Evolutionary conservation across 352 stramenopile genomes (phyloP), one percentile per base, ranked within the genome.

Genomic region (Phytophthora syringae): DNA sequence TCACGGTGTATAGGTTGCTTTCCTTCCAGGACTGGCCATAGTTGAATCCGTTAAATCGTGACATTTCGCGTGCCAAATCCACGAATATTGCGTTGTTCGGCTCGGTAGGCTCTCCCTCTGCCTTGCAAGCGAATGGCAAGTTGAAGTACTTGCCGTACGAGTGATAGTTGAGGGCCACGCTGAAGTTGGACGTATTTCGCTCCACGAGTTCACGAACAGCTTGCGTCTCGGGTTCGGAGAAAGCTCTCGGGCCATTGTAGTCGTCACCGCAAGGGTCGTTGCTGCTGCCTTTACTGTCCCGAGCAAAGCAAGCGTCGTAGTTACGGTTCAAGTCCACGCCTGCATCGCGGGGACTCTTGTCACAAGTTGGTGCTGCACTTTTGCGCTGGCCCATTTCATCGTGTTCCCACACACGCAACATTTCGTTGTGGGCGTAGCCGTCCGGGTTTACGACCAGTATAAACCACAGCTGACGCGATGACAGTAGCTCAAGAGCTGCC

Each of bases 131-230:
- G 58, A 93, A 95, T 25, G 88, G 88, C 2, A 95, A 72, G 56
- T 95, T 95, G 45, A 95, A 80, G 37, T 88, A 93, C 43, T 81
- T 75, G 18, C 88, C 88, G n/a, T 90, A 94, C 25, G 88, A 92
- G 43, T 95, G 88, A 30, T 95, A 95, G 48, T 95, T 94, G 24
- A 95, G 71, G 16, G 79, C 86, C 5, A 83, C 78, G 12, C 70
- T 74, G 43, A 94, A 88, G 48, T 89, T 61, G 16, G 76, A 79
- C 7, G 60, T 72, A 2, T 64, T 50, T 2, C 70, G 68, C 59
- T 88, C 84, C 6, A 95, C 83, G 24, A 95, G 67, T 2, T 69
- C 55, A 20, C 87, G 84, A 42, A 95, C 88, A 47, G 85, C 88
- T 37, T 80, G 70, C 0, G 88, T 94, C 51, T 95, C 88, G 9